phyloP scores from a whole-genome alignment of 768 basidiomycete genomes.

The Panus rudis region DNA sequence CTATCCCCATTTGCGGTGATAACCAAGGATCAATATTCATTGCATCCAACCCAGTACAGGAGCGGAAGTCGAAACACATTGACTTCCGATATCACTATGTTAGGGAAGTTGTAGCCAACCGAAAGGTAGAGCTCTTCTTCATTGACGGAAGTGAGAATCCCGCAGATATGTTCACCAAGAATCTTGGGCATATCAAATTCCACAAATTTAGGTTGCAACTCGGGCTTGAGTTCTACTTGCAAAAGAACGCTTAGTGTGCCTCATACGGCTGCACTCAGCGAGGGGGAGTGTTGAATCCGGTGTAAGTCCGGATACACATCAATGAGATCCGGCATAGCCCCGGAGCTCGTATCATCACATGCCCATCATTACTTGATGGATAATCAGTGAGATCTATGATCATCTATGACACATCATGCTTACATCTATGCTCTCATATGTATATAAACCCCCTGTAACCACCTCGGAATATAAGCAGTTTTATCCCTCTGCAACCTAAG shows the following conservation, averaged over 20 bases:
- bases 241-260: neutral
- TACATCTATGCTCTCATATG: too few relatives aligned
- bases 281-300: neutral
- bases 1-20: conserved; percentile 5
- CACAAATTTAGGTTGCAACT: neutral
- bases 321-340: too few relatives aligned
- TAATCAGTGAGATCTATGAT: too few relatives aligned
- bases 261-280: neutral
- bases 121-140: conserved; percentile 1
- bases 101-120: conserved; percentile 12
- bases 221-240: neutral
- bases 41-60: conserved; percentile 15
- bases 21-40: conserved; percentile 23
- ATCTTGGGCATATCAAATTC: conserved; percentile 3
- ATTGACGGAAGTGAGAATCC: conserved; percentile 2
- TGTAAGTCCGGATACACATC: too few relatives aligned
- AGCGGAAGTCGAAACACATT: conserved; percentile 28
- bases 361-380: too few relatives aligned
- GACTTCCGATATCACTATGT: conserved; percentile 26
- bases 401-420: too few relatives aligned
- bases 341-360: too few relatives aligned
- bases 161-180: conserved; percentile 10
- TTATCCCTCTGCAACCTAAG: too few relatives aligned
- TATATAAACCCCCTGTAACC: too few relatives aligned
- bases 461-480: too few relatives aligned